These are phyloP conservation scores for Phytopythium oedochilum DNA, from an alignment of 352 stramenopile species.

Conservation along the genomic window DNA sequence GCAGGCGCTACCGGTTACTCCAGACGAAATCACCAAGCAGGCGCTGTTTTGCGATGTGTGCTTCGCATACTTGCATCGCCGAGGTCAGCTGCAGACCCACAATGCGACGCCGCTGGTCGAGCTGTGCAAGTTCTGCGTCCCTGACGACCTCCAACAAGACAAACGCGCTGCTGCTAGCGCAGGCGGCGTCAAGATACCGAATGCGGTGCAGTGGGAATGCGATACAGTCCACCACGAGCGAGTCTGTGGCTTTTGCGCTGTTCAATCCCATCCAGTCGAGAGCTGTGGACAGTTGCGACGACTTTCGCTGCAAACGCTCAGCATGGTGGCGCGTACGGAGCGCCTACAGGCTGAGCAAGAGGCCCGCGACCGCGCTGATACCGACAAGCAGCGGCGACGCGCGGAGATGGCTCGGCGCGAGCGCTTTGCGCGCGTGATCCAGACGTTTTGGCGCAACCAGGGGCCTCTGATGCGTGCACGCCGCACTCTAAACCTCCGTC, in stretches of 20 bases:
- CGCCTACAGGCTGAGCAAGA: constrained; percentile 29
- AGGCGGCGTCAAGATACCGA: constrained; percentile 1
- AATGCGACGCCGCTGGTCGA: constrained; percentile 35
- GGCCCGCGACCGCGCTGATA: constrained; percentile 36
- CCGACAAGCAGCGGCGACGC: constrained; percentile 32
- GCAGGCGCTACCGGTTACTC: background rate
- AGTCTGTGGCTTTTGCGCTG: constrained; percentile 40
- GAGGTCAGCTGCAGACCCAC: constrained; percentile 38
- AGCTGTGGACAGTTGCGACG: constrained; percentile 31
- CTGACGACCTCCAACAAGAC: constrained; percentile 8
- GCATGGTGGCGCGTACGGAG: constrained; percentile 32
- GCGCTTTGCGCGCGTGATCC: constrained; percentile 29
- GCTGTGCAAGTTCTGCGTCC: constrained; percentile 30
- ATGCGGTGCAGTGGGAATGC: constrained; percentile 50
- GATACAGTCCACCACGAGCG: constrained; percentile 19
- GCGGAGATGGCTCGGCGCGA: constrained; percentile 21
- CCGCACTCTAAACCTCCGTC: constrained; percentile 11
- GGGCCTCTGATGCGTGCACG: constrained; percentile 29
- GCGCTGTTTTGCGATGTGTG: constrained; percentile 61
- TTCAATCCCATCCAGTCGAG: constrained; percentile 32
- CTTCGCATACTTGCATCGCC: constrained; percentile 49
- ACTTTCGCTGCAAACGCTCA: constrained; percentile 29
- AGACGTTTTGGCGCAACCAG: constrained; percentile 43
- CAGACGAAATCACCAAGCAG: constrained; percentile 13
- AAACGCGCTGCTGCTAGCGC: background rate